Evolutionary conservation across 257 asterid species (phyloP), one percentile per base, ranked within the genome.

Genomic region (Lithospermum erythrorhizon): DNA sequence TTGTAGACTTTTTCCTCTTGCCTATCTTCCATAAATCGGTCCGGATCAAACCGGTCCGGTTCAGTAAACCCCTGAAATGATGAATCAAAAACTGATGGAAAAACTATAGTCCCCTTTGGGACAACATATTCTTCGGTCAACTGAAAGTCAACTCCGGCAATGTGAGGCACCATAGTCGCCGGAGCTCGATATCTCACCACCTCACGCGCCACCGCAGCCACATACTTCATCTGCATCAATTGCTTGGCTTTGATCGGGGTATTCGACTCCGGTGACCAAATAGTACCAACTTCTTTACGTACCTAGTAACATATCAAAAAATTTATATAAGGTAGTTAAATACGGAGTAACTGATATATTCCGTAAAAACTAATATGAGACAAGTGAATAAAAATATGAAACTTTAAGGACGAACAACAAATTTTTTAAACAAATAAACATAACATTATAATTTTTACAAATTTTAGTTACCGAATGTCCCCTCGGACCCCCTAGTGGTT

Each of bases 181-280:
- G 97, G 97, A 24, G 97, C 82, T 51, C 97, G 68, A 21, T 81
- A 81, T 30, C 97, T 74, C 37, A 87, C 72, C 0, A 90, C 89
- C 82, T 90, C 97, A 58, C 89, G 87, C 56, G 95, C 90, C 73
- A 90, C 97, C 55, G 97, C 97, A 68, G 86, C 95, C 41, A 87
- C 79, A 77, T 78, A 90, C 81, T 73, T 79, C 97, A 90, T 85
- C 69, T 85, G 89, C 72, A 87, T 70, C 32, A 90, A 70, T 35
- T 78, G 80, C 47, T 85, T 89, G 17, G 80, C 94, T 0, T 73
- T 56, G 63, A 90, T 70, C 16, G 73, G 67, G 61, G 61, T 51
- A 64, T 65, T 80, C 49, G 68, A 62, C 47, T 80, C 85, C 6
- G 91, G 91, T 60, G 25, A 63, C 98, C 95, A 85, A 53, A 67